phyloP scores from a whole-genome alignment of 768 basidiomycete genomes.

The Cystobasidium onofrii region DNA sequence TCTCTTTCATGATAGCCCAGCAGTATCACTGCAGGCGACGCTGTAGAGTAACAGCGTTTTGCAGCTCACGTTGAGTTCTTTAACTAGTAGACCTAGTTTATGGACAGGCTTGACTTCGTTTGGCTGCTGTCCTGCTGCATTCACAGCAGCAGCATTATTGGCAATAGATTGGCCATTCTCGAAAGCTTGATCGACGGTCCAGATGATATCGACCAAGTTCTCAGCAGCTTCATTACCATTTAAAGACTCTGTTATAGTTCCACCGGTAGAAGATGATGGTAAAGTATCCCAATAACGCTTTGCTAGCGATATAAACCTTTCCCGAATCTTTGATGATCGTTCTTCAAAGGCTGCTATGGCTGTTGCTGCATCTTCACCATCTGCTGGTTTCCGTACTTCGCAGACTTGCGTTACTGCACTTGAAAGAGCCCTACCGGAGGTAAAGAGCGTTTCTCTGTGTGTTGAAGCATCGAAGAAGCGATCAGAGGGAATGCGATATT shows the following conservation, averaged over 20 bases:
- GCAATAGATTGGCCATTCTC: neutral
- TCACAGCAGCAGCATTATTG: neutral
- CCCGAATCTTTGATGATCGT: constrained; percentile 5
- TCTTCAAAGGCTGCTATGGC: neutral
- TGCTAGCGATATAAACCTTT: constrained; percentile 7
- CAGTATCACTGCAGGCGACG: neutral
- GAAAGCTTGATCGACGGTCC: constrained; percentile 22
- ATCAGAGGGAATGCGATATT: too few relatives aligned
- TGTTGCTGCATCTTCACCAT: neutral
- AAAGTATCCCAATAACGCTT: neutral
- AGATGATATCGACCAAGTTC: constrained; percentile 12
- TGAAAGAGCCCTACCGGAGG: neutral
- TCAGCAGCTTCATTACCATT: neutral
- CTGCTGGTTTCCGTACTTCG: neutral
- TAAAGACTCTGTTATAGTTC: neutral
- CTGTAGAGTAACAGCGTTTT: neutral
- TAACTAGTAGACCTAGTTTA: constrained; percentile 13
- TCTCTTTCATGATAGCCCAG: neutral
- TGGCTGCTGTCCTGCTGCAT: neutral
- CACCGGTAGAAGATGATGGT: neutral
- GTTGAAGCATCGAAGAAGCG: neutral
- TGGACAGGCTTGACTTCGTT: neutral
- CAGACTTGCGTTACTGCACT: neutral
- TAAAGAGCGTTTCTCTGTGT: neutral
- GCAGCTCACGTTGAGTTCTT: constrained; percentile 14